Conservation (phyloP, 495 filamentous ascomycete species). For the Daldinia concentrica region DNA sequence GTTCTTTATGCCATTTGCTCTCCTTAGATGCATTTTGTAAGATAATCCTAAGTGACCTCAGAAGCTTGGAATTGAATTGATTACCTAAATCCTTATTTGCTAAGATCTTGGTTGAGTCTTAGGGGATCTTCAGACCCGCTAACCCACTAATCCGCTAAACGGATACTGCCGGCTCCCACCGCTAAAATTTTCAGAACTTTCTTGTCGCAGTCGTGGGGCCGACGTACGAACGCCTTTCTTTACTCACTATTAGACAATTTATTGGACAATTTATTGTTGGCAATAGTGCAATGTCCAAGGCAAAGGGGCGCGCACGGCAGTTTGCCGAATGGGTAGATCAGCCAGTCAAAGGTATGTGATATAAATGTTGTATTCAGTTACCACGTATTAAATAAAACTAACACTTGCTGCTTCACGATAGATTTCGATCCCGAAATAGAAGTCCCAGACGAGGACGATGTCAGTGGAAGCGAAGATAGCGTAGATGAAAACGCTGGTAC, state of each 20-base stretch:
- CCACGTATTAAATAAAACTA: constrained; percentile 12
- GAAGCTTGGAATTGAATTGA: not conserved
- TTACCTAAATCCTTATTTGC: not conserved
- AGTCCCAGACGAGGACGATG: constrained; percentile 57
- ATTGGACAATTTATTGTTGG: not conserved
- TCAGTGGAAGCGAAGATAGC: constrained; percentile 65
- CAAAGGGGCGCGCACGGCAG: constrained; percentile 48
- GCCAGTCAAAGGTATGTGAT: constrained; percentile 50
- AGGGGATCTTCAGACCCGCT: constrained; percentile 4
- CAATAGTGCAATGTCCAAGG: constrained; percentile 44
- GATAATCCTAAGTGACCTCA: not conserved
- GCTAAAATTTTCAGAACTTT: constrained; percentile 57
- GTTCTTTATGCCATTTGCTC: not conserved
- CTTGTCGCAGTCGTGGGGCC: constrained; percentile 30
- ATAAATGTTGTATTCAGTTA: not conserved
- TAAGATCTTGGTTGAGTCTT: not conserved
- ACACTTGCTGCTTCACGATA: constrained; percentile 46
- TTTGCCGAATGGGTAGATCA: constrained; percentile 55
- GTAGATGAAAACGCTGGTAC: constrained; percentile 65
- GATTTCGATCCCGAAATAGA: constrained; percentile 91
- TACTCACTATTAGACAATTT: not conserved
- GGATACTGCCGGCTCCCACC: constrained; percentile 55
- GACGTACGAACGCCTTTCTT: constrained; percentile 6
- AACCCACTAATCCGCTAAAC: not conserved
- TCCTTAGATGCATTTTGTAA: not conserved